Percentiles rank a stretch among this genome's conserved stretches.
Conservation (phyloP, 805 yeast species). For the Ascoidea asiatica region DNA sequence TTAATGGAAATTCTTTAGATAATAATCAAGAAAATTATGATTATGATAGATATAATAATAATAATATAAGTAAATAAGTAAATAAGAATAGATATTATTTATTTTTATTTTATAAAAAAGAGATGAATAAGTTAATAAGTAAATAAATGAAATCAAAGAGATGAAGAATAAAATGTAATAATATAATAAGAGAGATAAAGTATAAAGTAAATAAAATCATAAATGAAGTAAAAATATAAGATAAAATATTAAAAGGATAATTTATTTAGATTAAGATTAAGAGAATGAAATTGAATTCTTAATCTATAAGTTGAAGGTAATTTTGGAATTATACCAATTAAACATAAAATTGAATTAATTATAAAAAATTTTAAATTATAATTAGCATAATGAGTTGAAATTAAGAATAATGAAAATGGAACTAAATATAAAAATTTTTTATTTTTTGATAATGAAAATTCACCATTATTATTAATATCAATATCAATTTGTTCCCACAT, state of each 20-base stretch:
- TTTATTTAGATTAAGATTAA: too few relatives aligned
- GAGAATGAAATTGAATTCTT: slow-evolving; percentile 56
- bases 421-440: slow-evolving; percentile 86
- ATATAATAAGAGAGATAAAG: not conserved
- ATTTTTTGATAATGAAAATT: slow-evolving; percentile 81
- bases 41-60: too few relatives aligned
- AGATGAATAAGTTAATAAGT: too few relatives aligned
- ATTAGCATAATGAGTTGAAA: slow-evolving; percentile 81
- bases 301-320: slow-evolving; percentile 72
- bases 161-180: too few relatives aligned
- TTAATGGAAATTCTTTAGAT: too few relatives aligned
- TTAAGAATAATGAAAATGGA: slow-evolving; percentile 77
- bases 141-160: too few relatives aligned
- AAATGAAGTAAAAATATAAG: not conserved
- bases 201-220: not conserved
- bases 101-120: too few relatives aligned
- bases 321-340: slow-evolving; percentile 84
- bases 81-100: too few relatives aligned
- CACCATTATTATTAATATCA: too few relatives aligned
- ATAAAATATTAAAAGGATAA: not conserved
- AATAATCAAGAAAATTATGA: too few relatives aligned
- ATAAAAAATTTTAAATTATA: slow-evolving; percentile 72
- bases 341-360: slow-evolving; percentile 67
- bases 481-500: slow-evolving; percentile 94
- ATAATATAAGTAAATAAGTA: too few relatives aligned